Conservation (phyloP, 1,139 yeast genomes). For the Diutina mesorugosa region DNA sequence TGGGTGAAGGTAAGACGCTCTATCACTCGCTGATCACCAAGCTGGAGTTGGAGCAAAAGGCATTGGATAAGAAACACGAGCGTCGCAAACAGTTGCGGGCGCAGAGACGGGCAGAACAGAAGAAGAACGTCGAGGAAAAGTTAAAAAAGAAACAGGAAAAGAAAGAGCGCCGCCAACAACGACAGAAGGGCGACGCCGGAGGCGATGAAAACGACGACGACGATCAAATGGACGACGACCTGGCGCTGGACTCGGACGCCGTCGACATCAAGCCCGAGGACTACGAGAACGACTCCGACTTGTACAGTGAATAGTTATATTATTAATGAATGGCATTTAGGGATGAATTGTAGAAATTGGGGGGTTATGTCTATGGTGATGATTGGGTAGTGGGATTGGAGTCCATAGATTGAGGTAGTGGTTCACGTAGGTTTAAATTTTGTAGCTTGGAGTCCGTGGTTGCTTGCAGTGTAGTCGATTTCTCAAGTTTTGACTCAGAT, state of each 20-base stretch:
- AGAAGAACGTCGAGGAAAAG: slow-evolving; percentile 67
- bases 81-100: slow-evolving; percentile 49
- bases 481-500: no score
- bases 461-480: no score
- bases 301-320: slow-evolving; percentile 22
- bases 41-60: slow-evolving; percentile 43
- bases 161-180: slow-evolving; percentile 43
- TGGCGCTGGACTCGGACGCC: slow-evolving; percentile 12
- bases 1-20: slow-evolving; percentile 67
- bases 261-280: slow-evolving; percentile 29
- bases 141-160: slow-evolving; percentile 61
- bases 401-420: no score
- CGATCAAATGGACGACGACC: slow-evolving; percentile 8
- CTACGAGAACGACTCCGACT: slow-evolving; percentile 36
- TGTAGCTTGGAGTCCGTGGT: no score
- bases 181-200: slow-evolving; percentile 14
- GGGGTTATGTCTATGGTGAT: background rate
- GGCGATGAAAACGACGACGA: slow-evolving; percentile 11
- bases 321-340: background rate
- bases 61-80: slow-evolving; percentile 57
- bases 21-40: slow-evolving; percentile 66
- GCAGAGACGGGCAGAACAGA: slow-evolving; percentile 66
- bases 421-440: no score
- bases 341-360: background rate
- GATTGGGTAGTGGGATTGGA: background rate